Conservation (phyloP, 768 basidiomycete genomes). For the Lentinula sp. region DNA sequence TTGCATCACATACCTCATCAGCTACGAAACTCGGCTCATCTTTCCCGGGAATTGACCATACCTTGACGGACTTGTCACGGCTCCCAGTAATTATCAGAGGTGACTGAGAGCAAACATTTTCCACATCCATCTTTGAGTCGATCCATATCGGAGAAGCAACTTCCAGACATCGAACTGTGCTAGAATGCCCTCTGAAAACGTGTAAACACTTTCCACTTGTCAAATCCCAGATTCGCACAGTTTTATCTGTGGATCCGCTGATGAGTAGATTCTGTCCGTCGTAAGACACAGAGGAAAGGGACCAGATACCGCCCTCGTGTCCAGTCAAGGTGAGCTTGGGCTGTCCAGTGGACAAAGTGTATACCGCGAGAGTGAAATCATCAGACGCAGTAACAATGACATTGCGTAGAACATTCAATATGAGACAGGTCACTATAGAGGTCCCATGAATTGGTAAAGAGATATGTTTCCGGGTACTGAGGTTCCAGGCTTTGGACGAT, state of each 20-base stretch:
- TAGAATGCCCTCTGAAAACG: slow-evolving; percentile 95
- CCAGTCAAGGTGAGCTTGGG: slow-evolving; percentile 73
- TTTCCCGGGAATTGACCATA: slow-evolving; percentile 42
- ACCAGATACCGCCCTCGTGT: slow-evolving; percentile 97
- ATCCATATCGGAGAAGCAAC: slow-evolving; percentile 92
- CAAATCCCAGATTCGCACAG: slow-evolving; percentile 89
- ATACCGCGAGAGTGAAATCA: slow-evolving; percentile 94
- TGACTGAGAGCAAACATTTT: slow-evolving; percentile 63
- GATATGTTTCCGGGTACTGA: slow-evolving; percentile 50
- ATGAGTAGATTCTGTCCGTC: slow-evolving; percentile 59
- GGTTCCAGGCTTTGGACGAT: background rate
- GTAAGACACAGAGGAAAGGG: slow-evolving; percentile 74
- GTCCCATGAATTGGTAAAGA: slow-evolving; percentile 85
- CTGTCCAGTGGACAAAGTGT: slow-evolving; percentile 76
- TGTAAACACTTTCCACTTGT: slow-evolving; percentile 78
- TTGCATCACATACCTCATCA: background rate
- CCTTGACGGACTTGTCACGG: slow-evolving; percentile 60
- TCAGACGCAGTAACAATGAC: slow-evolving; percentile 97
- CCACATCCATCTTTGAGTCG: slow-evolving; percentile 48
- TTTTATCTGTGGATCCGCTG: slow-evolving; percentile 89
- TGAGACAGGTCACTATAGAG: slow-evolving; percentile 93
- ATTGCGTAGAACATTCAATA: slow-evolving; percentile 70
- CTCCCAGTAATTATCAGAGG: slow-evolving; percentile 72
- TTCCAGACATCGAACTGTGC: slow-evolving; percentile 91
- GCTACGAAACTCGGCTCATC: background rate